These are phyloP conservation scores for Plectosphaerella sp. DNA, from an alignment of 2,329 filamentous ascomycete genomes.

Conservation along the genomic window DNA sequence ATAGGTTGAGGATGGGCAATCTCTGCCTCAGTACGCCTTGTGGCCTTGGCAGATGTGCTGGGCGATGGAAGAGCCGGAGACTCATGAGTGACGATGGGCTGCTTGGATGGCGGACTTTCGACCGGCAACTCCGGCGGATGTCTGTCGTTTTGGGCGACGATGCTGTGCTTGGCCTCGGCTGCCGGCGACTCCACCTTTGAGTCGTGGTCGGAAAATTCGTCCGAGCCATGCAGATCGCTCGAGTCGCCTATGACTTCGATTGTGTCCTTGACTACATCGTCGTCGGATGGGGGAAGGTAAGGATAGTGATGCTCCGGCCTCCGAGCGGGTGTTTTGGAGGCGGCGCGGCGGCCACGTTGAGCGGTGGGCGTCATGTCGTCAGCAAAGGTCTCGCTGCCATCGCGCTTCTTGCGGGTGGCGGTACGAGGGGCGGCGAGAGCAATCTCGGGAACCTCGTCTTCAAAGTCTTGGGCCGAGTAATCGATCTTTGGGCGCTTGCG, in stretches of 20 bases:
- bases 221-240: slow-evolving; percentile 21
- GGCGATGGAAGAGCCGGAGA: too few relatives aligned
- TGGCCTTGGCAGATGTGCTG: too few relatives aligned
- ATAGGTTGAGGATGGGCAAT: slow-evolving; percentile 12
- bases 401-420: slow-evolving; percentile 23
- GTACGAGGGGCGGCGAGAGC: slow-evolving; percentile 13
- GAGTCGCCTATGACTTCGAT: slow-evolving; percentile 48
- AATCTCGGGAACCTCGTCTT: slow-evolving; percentile 34
- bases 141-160: not conserved
- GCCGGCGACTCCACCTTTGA: not conserved
- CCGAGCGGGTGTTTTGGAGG: slow-evolving; percentile 29
- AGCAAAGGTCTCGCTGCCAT: slow-evolving; percentile 16
- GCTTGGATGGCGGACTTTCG: not conserved
- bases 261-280: slow-evolving; percentile 49
- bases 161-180: not conserved
- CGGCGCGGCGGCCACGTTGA: slow-evolving; percentile 8
- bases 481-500: slow-evolving; percentile 53
- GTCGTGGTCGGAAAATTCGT: slow-evolving; percentile 17
- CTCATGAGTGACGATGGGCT: too few relatives aligned
- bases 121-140: not conserved
- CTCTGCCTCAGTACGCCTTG: not conserved
- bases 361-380: slow-evolving; percentile 7
- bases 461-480: slow-evolving; percentile 50
- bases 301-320: slow-evolving; percentile 25
- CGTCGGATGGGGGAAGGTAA: slow-evolving; percentile 13